These are phyloP conservation scores for Aspergillus sp. DNA, from an alignment of 2,329 filamentous ascomycete species.

Conservation along the genomic window DNA sequence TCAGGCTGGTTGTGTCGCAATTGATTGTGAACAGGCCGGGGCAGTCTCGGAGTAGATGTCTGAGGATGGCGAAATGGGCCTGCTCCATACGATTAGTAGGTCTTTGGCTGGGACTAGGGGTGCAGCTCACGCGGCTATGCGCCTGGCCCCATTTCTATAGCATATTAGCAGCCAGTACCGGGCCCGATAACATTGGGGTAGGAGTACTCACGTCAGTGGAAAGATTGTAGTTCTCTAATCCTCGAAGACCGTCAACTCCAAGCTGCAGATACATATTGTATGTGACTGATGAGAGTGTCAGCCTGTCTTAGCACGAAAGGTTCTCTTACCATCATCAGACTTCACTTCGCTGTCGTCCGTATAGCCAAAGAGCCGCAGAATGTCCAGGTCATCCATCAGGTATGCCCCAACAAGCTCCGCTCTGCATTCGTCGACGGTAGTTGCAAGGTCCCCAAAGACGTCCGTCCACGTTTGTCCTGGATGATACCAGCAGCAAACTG, in stretches of 20 bases:
- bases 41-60: constrained; percentile 47
- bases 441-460: constrained; percentile 51
- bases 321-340: constrained; percentile 7
- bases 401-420: constrained; percentile 37
- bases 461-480: constrained; percentile 56
- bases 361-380: constrained; percentile 34
- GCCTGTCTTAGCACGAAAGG: no score
- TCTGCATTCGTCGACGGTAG: constrained; percentile 51
- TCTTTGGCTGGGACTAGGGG: no score
- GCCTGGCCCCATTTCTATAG: constrained; percentile 10
- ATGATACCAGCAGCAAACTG: constrained; percentile 46
- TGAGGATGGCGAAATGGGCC: constrained; percentile 55
- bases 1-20: constrained; percentile 32
- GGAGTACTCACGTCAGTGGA: constrained; percentile 33
- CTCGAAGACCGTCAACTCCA: constrained; percentile 34
- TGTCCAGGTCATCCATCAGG: constrained; percentile 35
- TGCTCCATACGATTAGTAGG: constrained; percentile 16
- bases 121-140: constrained; percentile 7
- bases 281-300: constrained; percentile 27
- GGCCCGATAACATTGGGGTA: not conserved
- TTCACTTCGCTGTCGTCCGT: constrained; percentile 1
- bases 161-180: not conserved
- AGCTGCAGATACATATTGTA: constrained; percentile 37
- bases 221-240: constrained; percentile 31
- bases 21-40: constrained; percentile 44